phyloP scores from a whole-genome alignment of 306 rosid genomes.

The Luffa aegyptiaca region DNA sequence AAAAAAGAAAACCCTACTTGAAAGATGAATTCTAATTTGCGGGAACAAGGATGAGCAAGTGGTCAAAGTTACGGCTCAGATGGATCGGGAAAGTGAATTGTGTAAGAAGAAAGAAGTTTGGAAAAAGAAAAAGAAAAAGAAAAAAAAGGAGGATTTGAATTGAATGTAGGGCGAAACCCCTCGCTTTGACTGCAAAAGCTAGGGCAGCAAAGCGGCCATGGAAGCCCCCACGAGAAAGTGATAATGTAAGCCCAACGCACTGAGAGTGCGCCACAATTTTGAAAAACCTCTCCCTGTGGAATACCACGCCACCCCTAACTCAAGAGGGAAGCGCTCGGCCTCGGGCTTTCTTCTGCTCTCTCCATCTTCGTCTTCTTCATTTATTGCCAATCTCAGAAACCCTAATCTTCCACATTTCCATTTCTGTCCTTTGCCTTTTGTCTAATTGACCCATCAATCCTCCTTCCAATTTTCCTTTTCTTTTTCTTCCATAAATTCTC shows the following conservation, averaged over 20 bases:
- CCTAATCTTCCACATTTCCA: slow-evolving; percentile 1
- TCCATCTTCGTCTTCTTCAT: neutral
- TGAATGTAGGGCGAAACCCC: slow-evolving; percentile 24
- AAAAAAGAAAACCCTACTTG: neutral
- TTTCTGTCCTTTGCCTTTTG: neutral
- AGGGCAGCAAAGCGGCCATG: slow-evolving; percentile 21
- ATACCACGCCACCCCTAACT: slow-evolving; percentile 46
- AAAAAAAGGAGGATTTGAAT: neutral
- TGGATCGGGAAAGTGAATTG: neutral
- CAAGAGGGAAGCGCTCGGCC: slow-evolving; percentile 45
- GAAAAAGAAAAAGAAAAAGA: neutral
- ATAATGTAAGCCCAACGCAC: slow-evolving; percentile 35
- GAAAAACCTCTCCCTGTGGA: slow-evolving; percentile 36
- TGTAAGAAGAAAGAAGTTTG: neutral
- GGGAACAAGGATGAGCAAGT: neutral
- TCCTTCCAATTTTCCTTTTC: neutral
- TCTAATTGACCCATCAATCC: neutral
- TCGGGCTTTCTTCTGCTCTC: slow-evolving; percentile 1
- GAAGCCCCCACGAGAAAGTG: slow-evolving; percentile 18
- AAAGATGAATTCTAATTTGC: neutral
- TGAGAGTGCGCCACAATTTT: slow-evolving; percentile 25
- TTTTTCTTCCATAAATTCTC: no score
- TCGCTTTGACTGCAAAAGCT: slow-evolving; percentile 21
- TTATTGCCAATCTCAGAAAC: neutral
- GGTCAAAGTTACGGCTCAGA: neutral